Conservation (phyloP, 2,329 filamentous ascomycete species). For the Chaetothyriales sp. region DNA sequence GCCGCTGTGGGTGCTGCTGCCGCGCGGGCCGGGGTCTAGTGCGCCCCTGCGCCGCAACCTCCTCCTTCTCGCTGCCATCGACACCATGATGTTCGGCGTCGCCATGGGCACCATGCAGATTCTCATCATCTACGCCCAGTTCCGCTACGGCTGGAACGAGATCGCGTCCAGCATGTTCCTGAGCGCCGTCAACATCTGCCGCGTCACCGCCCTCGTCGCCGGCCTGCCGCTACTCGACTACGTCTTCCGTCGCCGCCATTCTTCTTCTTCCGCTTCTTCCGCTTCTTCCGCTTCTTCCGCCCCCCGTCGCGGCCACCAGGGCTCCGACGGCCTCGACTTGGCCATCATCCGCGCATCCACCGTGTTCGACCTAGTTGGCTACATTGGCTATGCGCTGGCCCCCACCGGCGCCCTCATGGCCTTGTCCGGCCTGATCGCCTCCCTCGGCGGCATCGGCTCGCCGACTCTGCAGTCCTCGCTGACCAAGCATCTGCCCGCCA, state of each 20-base stretch:
- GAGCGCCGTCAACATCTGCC: conserved; percentile 61
- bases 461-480: conserved; percentile 72
- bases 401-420: conserved; percentile 53
- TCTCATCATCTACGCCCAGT: conserved; percentile 69
- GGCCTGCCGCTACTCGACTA: conserved; percentile 67
- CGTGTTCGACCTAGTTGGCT: conserved; percentile 62
- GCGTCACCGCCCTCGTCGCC: conserved; percentile 61
- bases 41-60: conserved; percentile 60
- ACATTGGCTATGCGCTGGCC: conserved; percentile 58
- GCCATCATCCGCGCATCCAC: conserved; percentile 62
- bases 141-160: conserved; percentile 68
- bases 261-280: not conserved
- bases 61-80: conserved; percentile 64
- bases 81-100: conserved; percentile 68
- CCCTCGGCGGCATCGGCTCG: conserved; percentile 70
- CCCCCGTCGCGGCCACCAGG: conserved; percentile 40
- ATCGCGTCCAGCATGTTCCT: conserved; percentile 70
- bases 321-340: conserved; percentile 67
- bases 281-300: not conserved
- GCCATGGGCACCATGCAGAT: conserved; percentile 72
- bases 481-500: conserved; percentile 79
- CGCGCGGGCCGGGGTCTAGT: conserved; percentile 50
- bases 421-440: conserved; percentile 55
- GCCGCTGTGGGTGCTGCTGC: conserved; percentile 66
- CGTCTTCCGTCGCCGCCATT: conserved; percentile 44